Evolutionary conservation across 345 rosid species (phyloP), one percentile per base, ranked within the genome.

Genomic region (Isatis tinctoria): DNA sequence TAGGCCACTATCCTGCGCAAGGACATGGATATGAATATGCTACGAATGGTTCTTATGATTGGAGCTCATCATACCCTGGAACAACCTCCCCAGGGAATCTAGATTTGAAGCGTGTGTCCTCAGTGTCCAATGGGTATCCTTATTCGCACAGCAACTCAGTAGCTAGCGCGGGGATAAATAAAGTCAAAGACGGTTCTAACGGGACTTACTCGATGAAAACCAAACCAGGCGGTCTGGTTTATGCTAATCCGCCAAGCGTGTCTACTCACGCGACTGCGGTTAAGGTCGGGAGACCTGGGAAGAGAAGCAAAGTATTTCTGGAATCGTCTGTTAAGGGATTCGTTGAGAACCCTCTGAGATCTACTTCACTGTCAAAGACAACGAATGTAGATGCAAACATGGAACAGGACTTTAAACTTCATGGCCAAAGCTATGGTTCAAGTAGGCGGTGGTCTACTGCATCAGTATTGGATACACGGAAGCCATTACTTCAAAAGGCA

Each of bases 401-500:
- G 27, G 85, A 80, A 49, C 72, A 57, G 9, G 89, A 90, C 47
- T 76, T 73, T 52, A 88, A 86, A 83, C 74, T 80, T 67, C 60
- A 86, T 41, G 33, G 13, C 60, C 74, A 86, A 53, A 81, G 61
- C 79, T 86, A 87, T 69, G 74, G 73, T 62, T 74, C 84, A 43
- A 54, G 71, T 22, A 87, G 77, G 74, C 87, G 92, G 12, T 79
- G 83, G 80, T 78, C 86, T 28, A 69, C 78, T 74, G 82, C 86
- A 17, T 87, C 96, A 33, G 85, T 82, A 67, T 85, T 90, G 81
- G 99, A 95, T 81, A 87, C 90, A 39, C 84, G 97, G 77, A 95
- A 87, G 76, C 75, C 87, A 80, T 81, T 95, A 77, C 83, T 92
- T 67, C 91, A 85, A 56, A 92, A 85, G 79, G 99, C 97, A 22